A percentile compares a stretch with the other conserved stretches of the same genome.
Evolutionary conservation across 768 basidiomycete species (phyloP).

Genomic region (Amanita pseudoporphyria): DNA sequence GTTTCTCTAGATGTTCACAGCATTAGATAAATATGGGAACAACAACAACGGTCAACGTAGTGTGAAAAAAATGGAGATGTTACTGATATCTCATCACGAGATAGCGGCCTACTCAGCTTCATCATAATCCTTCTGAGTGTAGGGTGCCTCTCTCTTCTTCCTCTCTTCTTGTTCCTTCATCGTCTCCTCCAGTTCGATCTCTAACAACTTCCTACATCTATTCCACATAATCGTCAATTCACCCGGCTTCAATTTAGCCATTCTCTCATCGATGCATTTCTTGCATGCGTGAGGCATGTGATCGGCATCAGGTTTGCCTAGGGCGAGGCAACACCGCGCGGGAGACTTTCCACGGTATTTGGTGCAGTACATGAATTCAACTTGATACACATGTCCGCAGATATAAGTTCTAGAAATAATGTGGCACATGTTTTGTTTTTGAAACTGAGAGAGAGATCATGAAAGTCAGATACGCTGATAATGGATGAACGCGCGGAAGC

Average conservation of each 20-base stretch:
- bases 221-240: slow-evolving; percentile 7
- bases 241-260: neutral
- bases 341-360: neutral
- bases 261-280: slow-evolving; percentile 5
- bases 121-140: neutral
- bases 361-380: slow-evolving; percentile 7
- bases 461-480: neutral
- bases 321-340: neutral
- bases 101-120: too few relatives aligned
- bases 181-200: slow-evolving; percentile 1
- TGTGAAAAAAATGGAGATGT: too few relatives aligned
- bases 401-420: slow-evolving; percentile 2
- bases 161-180: neutral
- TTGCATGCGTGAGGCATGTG: slow-evolving; percentile 6
- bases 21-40: too few relatives aligned
- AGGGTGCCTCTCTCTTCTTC: neutral
- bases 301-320: neutral
- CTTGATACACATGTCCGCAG: slow-evolving; percentile 5
- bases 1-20: too few relatives aligned
- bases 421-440: slow-evolving; percentile 3
- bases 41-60: too few relatives aligned
- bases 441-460: neutral
- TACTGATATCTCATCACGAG: too few relatives aligned
- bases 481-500: neutral
- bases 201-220: slow-evolving; percentile 4